phyloP scores from a whole-genome alignment of 768 basidiomycete species.

The Hysterangium stoloniferum region DNA sequence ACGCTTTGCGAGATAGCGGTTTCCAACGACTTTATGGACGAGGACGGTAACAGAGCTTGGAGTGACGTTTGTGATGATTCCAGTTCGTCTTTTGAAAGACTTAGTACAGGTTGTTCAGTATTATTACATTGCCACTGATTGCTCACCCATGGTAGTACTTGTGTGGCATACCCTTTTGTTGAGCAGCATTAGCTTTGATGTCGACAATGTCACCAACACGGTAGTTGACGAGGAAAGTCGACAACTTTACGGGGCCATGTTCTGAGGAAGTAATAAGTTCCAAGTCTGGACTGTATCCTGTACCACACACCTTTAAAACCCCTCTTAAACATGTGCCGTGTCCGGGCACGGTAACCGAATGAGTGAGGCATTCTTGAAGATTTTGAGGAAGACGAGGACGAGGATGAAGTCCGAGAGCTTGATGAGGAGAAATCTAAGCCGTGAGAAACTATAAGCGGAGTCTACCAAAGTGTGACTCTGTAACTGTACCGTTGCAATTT shows the following conservation, averaged over 20 bases:
- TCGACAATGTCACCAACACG: slow-evolving; percentile 97
- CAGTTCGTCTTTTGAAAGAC: slow-evolving; percentile 71
- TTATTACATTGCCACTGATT: neutral
- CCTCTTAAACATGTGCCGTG: slow-evolving; percentile 99
- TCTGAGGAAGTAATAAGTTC: slow-evolving; percentile 38
- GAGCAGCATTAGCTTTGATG: slow-evolving; percentile 98
- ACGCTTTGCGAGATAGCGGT: slow-evolving; percentile 98
- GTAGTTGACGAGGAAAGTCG: slow-evolving; percentile 91
- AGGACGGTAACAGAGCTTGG: slow-evolving; percentile 93
- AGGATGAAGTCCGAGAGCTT: slow-evolving; percentile 26
- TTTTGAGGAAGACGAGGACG: slow-evolving; percentile 16
- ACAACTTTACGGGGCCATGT: slow-evolving; percentile 82
- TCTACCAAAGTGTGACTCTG: slow-evolving; percentile 55
- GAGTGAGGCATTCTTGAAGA: slow-evolving; percentile 84
- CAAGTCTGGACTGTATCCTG: slow-evolving; percentile 13
- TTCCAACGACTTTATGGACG: slow-evolving; percentile 96
- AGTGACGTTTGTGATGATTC: slow-evolving; percentile 98
- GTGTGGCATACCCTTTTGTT: slow-evolving; percentile 99
- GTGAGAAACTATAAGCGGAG: slow-evolving; percentile 33
- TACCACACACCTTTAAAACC: slow-evolving; percentile 83
- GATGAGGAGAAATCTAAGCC: slow-evolving; percentile 34
- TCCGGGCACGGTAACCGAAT: slow-evolving; percentile 99
- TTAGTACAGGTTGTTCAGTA: neutral
- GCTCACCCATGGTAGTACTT: slow-evolving; percentile 96
- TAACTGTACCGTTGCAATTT: slow-evolving; percentile 57